These are phyloP conservation scores for Guillardia theta DNA, from an alignment of 78 protist genomes.

Conservation along the genomic window DNA sequence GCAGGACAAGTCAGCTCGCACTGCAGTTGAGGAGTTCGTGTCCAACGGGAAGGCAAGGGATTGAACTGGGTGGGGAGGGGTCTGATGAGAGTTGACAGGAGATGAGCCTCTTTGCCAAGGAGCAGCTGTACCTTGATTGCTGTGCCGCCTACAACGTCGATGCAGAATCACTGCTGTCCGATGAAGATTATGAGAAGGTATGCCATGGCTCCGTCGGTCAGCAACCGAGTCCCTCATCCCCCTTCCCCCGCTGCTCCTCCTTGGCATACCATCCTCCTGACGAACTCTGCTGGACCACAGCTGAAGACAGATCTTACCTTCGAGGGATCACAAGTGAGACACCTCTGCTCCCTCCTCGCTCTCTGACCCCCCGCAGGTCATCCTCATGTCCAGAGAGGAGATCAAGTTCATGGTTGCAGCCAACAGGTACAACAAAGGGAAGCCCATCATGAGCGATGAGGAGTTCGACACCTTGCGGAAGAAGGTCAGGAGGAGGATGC, in stretches of 20 bases:
- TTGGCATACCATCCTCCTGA: too few relatives aligned
- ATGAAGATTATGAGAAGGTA: not conserved
- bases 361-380: too few relatives aligned
- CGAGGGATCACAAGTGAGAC: not conserved
- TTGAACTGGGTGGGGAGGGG: too few relatives aligned
- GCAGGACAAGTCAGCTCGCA: too few relatives aligned
- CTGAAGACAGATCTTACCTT: not conserved
- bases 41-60: too few relatives aligned
- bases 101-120: not conserved
- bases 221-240: too few relatives aligned
- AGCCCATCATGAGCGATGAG: not conserved
- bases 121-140: conserved; percentile 12
- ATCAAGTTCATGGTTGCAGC: not conserved
- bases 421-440: not conserved
- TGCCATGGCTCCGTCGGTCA: not conserved
- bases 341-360: too few relatives aligned
- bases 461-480: not conserved
- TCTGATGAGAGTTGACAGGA: not conserved
- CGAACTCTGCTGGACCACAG: not conserved
- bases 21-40: too few relatives aligned
- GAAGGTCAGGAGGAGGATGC: not conserved
- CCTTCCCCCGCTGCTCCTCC: too few relatives aligned
- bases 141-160: not conserved
- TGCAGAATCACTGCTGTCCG: not conserved
- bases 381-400: not conserved